Percentiles rank a stretch among this genome's conserved stretches.
Evolutionary conservation across 352 stramenopile species (phyloP).

Genomic region (Globisporangium rhizosaccharum): DNA sequence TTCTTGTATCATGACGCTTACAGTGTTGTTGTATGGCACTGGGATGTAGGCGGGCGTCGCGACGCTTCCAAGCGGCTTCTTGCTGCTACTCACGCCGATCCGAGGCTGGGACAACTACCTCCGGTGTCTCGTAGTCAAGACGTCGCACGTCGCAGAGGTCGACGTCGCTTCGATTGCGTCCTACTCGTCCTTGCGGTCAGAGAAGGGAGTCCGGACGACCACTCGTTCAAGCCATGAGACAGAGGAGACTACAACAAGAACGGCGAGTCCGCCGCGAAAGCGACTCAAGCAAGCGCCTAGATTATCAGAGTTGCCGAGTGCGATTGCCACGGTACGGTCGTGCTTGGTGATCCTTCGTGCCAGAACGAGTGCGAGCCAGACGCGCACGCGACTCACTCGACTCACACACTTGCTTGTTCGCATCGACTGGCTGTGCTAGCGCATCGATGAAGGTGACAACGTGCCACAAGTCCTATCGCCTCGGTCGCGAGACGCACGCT

Average conservation of each 20-base stretch:
- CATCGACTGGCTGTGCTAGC: background rate
- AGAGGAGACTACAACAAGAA: background rate
- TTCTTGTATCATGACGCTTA: background rate
- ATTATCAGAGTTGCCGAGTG: background rate
- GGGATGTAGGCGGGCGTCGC: conserved; percentile 46
- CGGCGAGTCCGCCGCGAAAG: conserved; percentile 3
- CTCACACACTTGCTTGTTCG: background rate
- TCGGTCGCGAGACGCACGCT: conserved; percentile 3
- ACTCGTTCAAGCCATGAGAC: background rate
- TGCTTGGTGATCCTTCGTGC: too few species aligned
- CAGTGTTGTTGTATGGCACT: background rate
- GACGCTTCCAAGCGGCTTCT: conserved; percentile 27
- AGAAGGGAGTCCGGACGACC: background rate
- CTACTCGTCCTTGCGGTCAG: background rate
- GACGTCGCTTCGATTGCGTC: conserved; percentile 2
- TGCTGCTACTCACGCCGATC: conserved; percentile 56
- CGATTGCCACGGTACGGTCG: too few species aligned
- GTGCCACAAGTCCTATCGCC: background rate
- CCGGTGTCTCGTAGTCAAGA: conserved; percentile 49
- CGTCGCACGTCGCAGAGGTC: conserved; percentile 1
- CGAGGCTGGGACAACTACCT: conserved; percentile 29
- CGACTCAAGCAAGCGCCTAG: background rate
- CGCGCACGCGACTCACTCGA: too few species aligned
- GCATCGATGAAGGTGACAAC: background rate
- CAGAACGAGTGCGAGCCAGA: too few species aligned